Base-by-base conservation (phyloP, 768 basidiomycete genomes). In the Boletus bicolor region DNA sequence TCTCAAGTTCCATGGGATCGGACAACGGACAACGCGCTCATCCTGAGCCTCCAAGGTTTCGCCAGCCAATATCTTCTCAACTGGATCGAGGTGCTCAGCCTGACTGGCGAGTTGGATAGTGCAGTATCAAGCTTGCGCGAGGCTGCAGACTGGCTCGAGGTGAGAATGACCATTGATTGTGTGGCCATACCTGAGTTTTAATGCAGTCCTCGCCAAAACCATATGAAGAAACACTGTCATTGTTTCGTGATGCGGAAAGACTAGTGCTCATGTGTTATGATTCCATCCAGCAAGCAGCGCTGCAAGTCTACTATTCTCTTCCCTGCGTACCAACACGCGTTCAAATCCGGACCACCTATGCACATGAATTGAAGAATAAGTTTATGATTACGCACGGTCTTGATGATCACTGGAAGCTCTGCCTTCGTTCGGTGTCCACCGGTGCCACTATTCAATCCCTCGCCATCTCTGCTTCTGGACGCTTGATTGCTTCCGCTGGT, bases 21-120 rank as follows among this genome's bases (percentile, higher is more conserved):
- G 19, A 45, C 1, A 24, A 44, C 35, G 36, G 48, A 64, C 21
- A 42, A 49, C 15, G 24, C 44, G 9, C 58, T 64, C 15, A 4
- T 64, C 30, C 37, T 39, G 1, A 35, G 35, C 50, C 41, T 64
- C 28, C 62, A 57, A 34, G 30, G 21, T 17, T 64, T 64, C 8
- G 55, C 48, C 26, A 49, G 34, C 4, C 26, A 21, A 46, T 49
- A 44, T 43, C 44, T 64, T 34, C 47, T 64, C 14, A 54, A 56
- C 44, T 64, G 62, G 63, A 57, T 64, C 8, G 63, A 64, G 32
- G 59, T 63, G 2, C 58, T 64, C 36, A 64, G 62, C 45, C 32
- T 64, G 7, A 53, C 52, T 24, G 62, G 63, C 36, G 58, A 56
- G 24, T 46, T 64, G 28, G 56, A 57, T 15, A 64, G 53, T 30